Evolutionary conservation across 1,284 basidiomycete genomes (phyloP).

Genomic region (Apiotrichum gracile): DNA sequence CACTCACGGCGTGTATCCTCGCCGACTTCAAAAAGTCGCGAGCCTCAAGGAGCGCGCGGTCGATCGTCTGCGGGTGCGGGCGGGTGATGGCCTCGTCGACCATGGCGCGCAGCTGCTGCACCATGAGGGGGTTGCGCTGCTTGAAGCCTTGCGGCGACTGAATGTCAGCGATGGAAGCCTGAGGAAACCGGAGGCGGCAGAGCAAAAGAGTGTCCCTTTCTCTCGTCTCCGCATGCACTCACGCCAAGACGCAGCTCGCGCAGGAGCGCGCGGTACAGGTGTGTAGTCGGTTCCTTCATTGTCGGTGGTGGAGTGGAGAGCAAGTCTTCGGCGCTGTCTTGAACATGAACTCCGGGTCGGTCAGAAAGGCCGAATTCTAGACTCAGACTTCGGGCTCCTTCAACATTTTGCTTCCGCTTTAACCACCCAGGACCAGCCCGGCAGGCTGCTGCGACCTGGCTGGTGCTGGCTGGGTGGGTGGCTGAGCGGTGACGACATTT

Average conservation of each 20-base stretch:
- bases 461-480: no score
- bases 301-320: not conserved
- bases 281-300: conserved; percentile 15
- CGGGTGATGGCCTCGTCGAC: conserved; percentile 34
- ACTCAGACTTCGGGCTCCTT: not conserved
- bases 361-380: no score
- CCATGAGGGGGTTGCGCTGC: conserved; percentile 51
- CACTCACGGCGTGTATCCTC: conserved; percentile 54
- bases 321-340: not conserved
- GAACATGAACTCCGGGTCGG: not conserved
- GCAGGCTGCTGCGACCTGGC: conserved; percentile 1
- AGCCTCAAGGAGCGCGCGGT: conserved; percentile 59
- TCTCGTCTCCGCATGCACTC: no score
- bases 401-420: conserved; percentile 14
- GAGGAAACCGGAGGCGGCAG: conserved; percentile 1
- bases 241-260: conserved; percentile 43
- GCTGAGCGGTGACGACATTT: not conserved
- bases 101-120: conserved; percentile 57
- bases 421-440: not conserved
- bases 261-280: conserved; percentile 43
- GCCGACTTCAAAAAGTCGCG: conserved; percentile 68
- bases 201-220: no score
- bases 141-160: conserved; percentile 51
- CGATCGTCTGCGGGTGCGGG: conserved; percentile 18
- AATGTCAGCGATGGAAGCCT: not conserved